These are phyloP conservation scores for Paraphysoderma sedebokerense DNA, from an alignment of 371 early-diverging fungal genomes.

Conservation along the genomic window DNA sequence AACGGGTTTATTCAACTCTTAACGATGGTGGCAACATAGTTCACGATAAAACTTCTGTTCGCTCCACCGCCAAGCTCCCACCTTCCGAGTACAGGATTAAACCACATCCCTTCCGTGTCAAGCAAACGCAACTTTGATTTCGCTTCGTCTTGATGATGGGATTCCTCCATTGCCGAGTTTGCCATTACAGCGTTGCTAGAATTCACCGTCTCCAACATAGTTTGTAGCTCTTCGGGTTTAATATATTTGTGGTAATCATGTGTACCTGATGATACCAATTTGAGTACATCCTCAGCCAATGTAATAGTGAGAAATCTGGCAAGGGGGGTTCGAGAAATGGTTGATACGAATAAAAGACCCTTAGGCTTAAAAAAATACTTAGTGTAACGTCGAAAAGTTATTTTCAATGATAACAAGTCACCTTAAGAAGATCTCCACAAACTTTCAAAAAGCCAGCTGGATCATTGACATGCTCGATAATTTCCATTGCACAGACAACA, in stretches of 20 bases:
- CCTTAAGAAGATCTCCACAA: slow-evolving; percentile 41
- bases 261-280: slow-evolving; percentile 68
- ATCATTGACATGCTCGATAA: slow-evolving; percentile 81
- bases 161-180: too few relatives aligned
- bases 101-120: slow-evolving; percentile 14
- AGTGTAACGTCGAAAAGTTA: too few relatives aligned
- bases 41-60: too few relatives aligned
- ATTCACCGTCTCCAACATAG: not conserved
- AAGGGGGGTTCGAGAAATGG: slow-evolving; percentile 70
- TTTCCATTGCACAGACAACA: slow-evolving; percentile 70
- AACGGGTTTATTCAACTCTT: too few relatives aligned
- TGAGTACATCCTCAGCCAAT: slow-evolving; percentile 62
- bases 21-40: too few relatives aligned
- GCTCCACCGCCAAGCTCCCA: slow-evolving; percentile 14
- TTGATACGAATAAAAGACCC: slow-evolving; percentile 65
- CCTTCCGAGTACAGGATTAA: slow-evolving; percentile 7
- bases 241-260: slow-evolving; percentile 78
- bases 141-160: too few relatives aligned
- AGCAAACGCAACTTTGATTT: slow-evolving; percentile 4
- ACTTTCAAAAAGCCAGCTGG: slow-evolving; percentile 48
- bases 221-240: slow-evolving; percentile 37
- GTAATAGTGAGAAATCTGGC: slow-evolving; percentile 63
- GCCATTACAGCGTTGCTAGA: too few relatives aligned
- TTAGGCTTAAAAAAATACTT: too few relatives aligned
- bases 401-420: too few relatives aligned